Evolutionary conservation across 768 basidiomycete genomes (phyloP).

Genomic region (Tricholoma sp.): DNA sequence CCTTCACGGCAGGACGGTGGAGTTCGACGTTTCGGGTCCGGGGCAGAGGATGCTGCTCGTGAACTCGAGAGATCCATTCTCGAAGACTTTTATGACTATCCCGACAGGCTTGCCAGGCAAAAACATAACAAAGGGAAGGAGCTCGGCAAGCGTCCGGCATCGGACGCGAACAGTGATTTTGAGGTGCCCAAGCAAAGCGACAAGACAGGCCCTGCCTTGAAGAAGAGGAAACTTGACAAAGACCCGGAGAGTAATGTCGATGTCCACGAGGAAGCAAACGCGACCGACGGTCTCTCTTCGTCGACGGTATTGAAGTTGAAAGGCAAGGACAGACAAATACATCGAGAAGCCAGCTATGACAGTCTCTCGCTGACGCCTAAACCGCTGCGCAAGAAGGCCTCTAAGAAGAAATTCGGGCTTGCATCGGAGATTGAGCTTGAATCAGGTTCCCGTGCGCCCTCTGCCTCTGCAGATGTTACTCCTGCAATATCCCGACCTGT

Average conservation of each 20-base stretch:
- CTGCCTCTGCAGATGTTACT: conserved; percentile 64
- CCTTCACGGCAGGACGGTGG: conserved; percentile 22
- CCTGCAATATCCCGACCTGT: conserved; percentile 65
- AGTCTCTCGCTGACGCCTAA: conserved; percentile 50
- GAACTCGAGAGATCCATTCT: conserved; percentile 55
- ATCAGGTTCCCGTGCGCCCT: conserved; percentile 47
- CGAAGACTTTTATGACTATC: conserved; percentile 26
- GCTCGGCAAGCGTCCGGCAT: conserved; percentile 44
- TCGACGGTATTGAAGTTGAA: conserved; percentile 40
- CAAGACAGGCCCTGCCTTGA: conserved; percentile 41
- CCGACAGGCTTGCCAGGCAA: conserved; percentile 18
- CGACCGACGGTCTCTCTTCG: conserved; percentile 12
- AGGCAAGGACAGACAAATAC: conserved; percentile 43
- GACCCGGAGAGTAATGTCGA: conserved; percentile 33
- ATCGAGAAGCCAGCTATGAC: conserved; percentile 56
- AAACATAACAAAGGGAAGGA: conserved; percentile 43
- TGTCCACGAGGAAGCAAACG: conserved; percentile 17
- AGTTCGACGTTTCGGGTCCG: conserved; percentile 27
- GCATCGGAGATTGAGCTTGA: conserved; percentile 48
- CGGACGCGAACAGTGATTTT: conserved; percentile 56
- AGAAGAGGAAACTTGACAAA: conserved; percentile 59
- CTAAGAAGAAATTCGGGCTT: conserved; percentile 52
- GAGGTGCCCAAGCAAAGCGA: conserved; percentile 39
- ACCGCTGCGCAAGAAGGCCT: conserved; percentile 47
- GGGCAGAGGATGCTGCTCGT: conserved; percentile 51